A percentile compares a stretch with the other conserved stretches of the same genome.
phyloP scores from a whole-genome alignment of 805 yeast species.

The Starmerella sirachaensis region DNA sequence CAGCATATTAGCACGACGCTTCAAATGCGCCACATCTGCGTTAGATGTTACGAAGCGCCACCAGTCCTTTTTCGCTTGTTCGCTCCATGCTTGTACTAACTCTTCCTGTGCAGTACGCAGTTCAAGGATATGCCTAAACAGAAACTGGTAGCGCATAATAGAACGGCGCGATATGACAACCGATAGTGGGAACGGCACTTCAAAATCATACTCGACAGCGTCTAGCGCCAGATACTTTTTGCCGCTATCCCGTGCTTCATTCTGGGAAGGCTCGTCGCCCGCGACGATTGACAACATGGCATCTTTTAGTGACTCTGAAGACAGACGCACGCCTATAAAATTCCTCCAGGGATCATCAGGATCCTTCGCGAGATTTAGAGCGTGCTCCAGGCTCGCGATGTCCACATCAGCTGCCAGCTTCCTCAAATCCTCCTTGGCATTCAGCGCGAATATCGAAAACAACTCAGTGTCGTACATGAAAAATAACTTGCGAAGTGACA shows the following conservation, averaged over 20 bases:
- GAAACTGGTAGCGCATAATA: conserved; percentile 63
- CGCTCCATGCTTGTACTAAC: conserved; percentile 2
- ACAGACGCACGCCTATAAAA: conserved; percentile 28
- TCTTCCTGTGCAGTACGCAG: conserved; percentile 38
- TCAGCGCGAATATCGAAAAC: conserved; percentile 42
- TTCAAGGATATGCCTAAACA: conserved; percentile 52
- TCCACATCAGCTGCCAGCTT: conserved; percentile 29
- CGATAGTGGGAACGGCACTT: conserved; percentile 76
- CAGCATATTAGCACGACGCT: conserved; percentile 24
- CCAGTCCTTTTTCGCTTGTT: conserved; percentile 2
- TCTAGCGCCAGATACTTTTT: conserved; percentile 9
- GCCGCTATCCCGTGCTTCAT: not conserved
- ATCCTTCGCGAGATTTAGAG: conserved; percentile 25
- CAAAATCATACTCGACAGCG: conserved; percentile 31
- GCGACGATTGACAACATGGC: conserved; percentile 6
- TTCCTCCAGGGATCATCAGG: conserved; percentile 16
- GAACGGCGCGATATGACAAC: conserved; percentile 59
- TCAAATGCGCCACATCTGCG: not conserved
- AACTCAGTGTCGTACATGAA: conserved; percentile 43
- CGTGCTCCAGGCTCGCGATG: conserved; percentile 28
- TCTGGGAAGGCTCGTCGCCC: not conserved
- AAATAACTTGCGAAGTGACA: conserved; percentile 38
- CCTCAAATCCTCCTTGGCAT: conserved; percentile 41
- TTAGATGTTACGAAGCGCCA: conserved; percentile 14
- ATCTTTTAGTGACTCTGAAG: conserved; percentile 27